Percentiles rank a stretch among this genome's conserved stretches.
Evolutionary conservation across 257 asterid genomes (phyloP).

Genomic region (Striga asiatica): DNA sequence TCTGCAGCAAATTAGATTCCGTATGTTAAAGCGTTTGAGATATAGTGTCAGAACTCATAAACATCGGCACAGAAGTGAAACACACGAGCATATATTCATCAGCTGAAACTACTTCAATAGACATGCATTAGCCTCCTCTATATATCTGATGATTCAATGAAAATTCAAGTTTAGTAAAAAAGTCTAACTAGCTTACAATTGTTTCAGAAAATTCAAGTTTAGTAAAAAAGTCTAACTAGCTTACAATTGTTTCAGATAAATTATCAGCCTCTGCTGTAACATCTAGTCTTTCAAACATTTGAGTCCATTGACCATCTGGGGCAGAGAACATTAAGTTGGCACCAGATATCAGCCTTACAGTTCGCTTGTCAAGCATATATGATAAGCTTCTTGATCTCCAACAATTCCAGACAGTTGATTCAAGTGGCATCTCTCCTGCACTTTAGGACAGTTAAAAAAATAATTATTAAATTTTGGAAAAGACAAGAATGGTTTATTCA

Average conservation of each 20-base stretch:
- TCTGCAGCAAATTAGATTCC: neutral
- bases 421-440: slow-evolving; percentile 38
- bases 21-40: neutral
- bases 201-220: slow-evolving; percentile 32
- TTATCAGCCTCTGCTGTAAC: slow-evolving; percentile 28
- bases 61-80: neutral
- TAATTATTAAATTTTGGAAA: neutral
- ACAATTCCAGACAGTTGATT: slow-evolving; percentile 33
- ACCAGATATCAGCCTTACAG: slow-evolving; percentile 68
- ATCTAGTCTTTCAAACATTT: slow-evolving; percentile 40
- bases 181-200: slow-evolving; percentile 33
- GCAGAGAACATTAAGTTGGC: slow-evolving; percentile 53
- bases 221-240: slow-evolving; percentile 15
- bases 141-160: neutral
- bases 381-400: slow-evolving; percentile 63
- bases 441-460: slow-evolving; percentile 25
- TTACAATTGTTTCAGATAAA: slow-evolving; percentile 47
- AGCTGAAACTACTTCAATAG: neutral
- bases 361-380: slow-evolving; percentile 68
- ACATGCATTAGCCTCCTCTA: neutral
- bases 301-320: slow-evolving; percentile 53
- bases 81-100: neutral
- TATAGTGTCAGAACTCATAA: neutral
- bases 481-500: neutral
- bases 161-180: neutral